These are phyloP conservation scores for Manihot esculenta DNA, from an alignment of 441 rosid genomes.

Conservation along the genomic window DNA sequence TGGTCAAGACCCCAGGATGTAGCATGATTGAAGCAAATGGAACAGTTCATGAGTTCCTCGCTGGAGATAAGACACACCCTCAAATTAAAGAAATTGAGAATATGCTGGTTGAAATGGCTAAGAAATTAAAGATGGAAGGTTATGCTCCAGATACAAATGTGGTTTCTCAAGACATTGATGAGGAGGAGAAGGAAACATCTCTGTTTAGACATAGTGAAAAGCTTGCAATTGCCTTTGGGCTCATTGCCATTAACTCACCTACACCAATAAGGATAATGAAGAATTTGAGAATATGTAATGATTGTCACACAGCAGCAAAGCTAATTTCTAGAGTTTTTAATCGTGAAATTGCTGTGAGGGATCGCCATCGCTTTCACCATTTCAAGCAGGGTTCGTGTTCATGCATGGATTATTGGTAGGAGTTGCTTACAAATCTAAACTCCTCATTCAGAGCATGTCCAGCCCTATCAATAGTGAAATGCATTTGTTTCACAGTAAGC, in stretches of 20 bases:
- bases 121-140: constrained; percentile 42
- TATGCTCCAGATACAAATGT: constrained; percentile 40
- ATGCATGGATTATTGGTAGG: constrained; percentile 56
- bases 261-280: constrained; percentile 54
- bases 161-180: constrained; percentile 51
- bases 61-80: constrained; percentile 48
- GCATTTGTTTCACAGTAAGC: neutral
- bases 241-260: constrained; percentile 36
- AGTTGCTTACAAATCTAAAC: neutral
- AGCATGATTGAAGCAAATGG: constrained; percentile 59
- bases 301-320: constrained; percentile 52
- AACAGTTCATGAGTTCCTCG: constrained; percentile 44
- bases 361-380: constrained; percentile 55
- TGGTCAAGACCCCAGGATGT: constrained; percentile 57
- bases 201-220: constrained; percentile 53
- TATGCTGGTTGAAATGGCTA: constrained; percentile 45
- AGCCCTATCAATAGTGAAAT: neutral
- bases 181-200: constrained; percentile 52
- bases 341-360: constrained; percentile 53
- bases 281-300: constrained; percentile 58
- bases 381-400: constrained; percentile 58
- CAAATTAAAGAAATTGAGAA: constrained; percentile 36
- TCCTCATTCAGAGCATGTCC: neutral
- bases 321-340: constrained; percentile 45
- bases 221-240: constrained; percentile 58